phyloP scores from a whole-genome alignment of 768 basidiomycete genomes.

The Mycena belliarum region DNA sequence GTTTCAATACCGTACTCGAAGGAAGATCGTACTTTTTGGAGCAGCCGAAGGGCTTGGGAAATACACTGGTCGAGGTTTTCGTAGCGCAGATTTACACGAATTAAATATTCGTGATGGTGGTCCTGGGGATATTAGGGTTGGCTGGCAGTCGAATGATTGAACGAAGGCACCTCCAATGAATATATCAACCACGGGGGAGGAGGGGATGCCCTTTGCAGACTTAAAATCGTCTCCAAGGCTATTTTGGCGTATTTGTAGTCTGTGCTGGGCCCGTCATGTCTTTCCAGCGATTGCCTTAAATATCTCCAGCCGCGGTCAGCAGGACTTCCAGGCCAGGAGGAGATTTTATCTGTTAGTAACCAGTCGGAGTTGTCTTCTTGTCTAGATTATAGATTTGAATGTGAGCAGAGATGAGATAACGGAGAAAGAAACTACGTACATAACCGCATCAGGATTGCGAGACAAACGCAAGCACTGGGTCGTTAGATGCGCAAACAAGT shows the following conservation, averaged over 20 bases:
- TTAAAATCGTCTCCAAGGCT: slow-evolving; percentile 75
- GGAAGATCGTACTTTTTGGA: slow-evolving; percentile 60
- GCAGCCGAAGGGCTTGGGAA: slow-evolving; percentile 66
- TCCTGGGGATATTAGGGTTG: slow-evolving; percentile 39
- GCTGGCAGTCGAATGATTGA: background rate
- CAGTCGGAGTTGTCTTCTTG: slow-evolving; percentile 76
- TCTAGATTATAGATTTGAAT: slow-evolving; percentile 43
- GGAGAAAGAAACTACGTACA: slow-evolving; percentile 48
- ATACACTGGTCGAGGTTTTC: slow-evolving; percentile 80
- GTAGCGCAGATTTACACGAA: slow-evolving; percentile 75
- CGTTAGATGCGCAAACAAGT: slow-evolving; percentile 78
- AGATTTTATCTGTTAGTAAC: slow-evolving; percentile 78
- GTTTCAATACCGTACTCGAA: slow-evolving; percentile 12
- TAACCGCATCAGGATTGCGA: slow-evolving; percentile 55
- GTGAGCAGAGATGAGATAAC: slow-evolving; percentile 6
- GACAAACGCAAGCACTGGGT: slow-evolving; percentile 78
- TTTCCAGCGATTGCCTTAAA: slow-evolving; percentile 75
- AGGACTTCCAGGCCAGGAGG: slow-evolving; percentile 81
- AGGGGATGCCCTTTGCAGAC: slow-evolving; percentile 55
- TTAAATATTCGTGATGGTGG: slow-evolving; percentile 81
- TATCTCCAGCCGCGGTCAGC: slow-evolving; percentile 87
- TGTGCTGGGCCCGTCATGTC: slow-evolving; percentile 71
- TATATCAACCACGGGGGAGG: slow-evolving; percentile 86
- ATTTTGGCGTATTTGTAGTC: slow-evolving; percentile 78
- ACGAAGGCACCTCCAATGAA: slow-evolving; percentile 60